Evolutionary conservation across 768 basidiomycete species (phyloP).

Genomic region (Favolaschia claudopus): DNA sequence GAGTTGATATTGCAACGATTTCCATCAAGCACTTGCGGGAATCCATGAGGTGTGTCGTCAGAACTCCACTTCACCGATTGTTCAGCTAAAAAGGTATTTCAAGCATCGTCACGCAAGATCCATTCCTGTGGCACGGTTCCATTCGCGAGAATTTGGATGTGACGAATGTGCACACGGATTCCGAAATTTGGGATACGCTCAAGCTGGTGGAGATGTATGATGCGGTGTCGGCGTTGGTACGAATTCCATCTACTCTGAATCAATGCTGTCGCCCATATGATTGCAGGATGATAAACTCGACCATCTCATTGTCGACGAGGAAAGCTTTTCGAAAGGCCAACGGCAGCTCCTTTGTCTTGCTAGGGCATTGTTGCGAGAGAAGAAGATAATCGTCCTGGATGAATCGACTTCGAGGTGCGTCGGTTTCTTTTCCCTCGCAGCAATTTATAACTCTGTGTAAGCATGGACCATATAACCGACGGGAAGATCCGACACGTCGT

Average conservation of each 20-base stretch:
- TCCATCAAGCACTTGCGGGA: no score
- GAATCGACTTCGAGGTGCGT: constrained; percentile 21
- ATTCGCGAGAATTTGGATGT: constrained; percentile 21
- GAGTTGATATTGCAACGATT: no score
- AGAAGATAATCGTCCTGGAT: constrained; percentile 17
- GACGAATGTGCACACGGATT: constrained; percentile 4
- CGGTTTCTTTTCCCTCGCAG: not conserved
- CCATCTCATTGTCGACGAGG: constrained; percentile 18
- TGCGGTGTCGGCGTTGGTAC: constrained; percentile 17
- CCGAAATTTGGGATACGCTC: constrained; percentile 20
- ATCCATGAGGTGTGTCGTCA: no score
- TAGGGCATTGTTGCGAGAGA: constrained; percentile 12
- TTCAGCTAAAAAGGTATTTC: no score
- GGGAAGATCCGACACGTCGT: constrained; percentile 21
- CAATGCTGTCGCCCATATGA: not conserved
- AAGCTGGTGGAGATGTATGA: constrained; percentile 21
- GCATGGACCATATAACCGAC: constrained; percentile 24
- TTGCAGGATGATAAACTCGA: constrained; percentile 18
- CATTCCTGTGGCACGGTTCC: constrained; percentile 23
- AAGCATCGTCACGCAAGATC: constrained; percentile 21
- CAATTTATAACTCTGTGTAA: no score
- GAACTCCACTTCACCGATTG: no score
- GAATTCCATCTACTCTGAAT: not conserved
- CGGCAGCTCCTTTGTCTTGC: constrained; percentile 23
- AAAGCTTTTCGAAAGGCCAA: constrained; percentile 23